phyloP scores from a whole-genome alignment of 164 flowering plant species.

The Piper betle region DNA sequence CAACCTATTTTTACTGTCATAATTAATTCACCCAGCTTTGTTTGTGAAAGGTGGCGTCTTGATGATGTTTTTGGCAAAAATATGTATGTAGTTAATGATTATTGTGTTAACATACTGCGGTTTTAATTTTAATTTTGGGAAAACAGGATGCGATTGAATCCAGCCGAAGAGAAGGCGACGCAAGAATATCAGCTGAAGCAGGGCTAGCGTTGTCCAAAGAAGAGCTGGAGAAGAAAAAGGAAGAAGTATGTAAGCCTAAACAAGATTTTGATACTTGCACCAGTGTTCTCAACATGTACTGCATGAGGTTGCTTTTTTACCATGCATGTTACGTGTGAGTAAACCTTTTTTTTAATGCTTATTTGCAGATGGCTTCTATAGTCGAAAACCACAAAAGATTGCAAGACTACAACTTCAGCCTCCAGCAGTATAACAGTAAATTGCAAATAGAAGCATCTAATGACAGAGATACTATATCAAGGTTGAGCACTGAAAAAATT shows the following conservation, averaged over 20 bases:
- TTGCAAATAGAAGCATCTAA: constrained; percentile 72
- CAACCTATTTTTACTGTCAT: too few relatives aligned
- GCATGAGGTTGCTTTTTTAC: neutral
- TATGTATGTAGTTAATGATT: neutral
- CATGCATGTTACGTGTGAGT: neutral
- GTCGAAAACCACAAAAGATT: constrained; percentile 65
- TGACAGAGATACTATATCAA: constrained; percentile 50
- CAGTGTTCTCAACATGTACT: neutral
- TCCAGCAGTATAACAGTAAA: constrained; percentile 84
- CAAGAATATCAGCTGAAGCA: constrained; percentile 39
- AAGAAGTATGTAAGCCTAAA: constrained; percentile 40
- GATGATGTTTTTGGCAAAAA: neutral
- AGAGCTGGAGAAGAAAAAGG: constrained; percentile 38
- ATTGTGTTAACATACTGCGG: neutral
- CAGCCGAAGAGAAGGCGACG: constrained; percentile 37
- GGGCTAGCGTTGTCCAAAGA: constrained; percentile 25
- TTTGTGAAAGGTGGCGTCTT: neutral
- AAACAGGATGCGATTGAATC: constrained; percentile 39
- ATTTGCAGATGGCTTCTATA: constrained; percentile 43
- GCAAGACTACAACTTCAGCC: constrained; percentile 85
- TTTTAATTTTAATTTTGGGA: neutral
- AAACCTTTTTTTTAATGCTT: neutral
- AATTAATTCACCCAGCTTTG: neutral
- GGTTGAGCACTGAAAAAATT: constrained; percentile 66
- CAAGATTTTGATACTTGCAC: constrained; percentile 34